Percentiles rank a stretch among this genome's conserved stretches.
These are phyloP conservation scores for Fusarium chaquense DNA, from an alignment of 2,329 filamentous ascomycete species.

Conservation along the genomic window DNA sequence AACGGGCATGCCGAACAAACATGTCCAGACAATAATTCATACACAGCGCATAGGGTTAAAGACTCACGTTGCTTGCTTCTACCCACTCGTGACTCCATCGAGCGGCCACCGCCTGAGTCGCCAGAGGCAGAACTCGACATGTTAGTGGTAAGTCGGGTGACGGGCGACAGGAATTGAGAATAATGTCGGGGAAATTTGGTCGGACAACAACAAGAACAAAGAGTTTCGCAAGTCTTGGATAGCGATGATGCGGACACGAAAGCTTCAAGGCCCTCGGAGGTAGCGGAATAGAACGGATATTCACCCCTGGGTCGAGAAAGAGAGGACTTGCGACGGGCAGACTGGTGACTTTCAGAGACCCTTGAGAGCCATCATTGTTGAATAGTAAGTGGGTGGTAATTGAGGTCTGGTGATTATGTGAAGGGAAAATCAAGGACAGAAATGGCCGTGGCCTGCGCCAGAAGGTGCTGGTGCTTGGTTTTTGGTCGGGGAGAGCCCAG, in stretches of 20 bases:
- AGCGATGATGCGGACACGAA: constrained; percentile 28
- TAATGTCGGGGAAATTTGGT: constrained; percentile 30
- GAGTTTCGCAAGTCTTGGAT: constrained; percentile 27
- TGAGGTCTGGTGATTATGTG: constrained; percentile 10
- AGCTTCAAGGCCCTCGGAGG: constrained; percentile 37
- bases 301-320: constrained; percentile 45
- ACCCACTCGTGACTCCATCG: constrained; percentile 80
- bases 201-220: constrained; percentile 23
- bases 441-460: constrained; percentile 36
- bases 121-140: constrained; percentile 55
- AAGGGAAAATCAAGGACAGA: constrained; percentile 25
- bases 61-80: constrained; percentile 85
- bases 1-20: background rate
- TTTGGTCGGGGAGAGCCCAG: constrained; percentile 42
- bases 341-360: constrained; percentile 43
- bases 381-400: constrained; percentile 26
- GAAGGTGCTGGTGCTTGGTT: constrained; percentile 41
- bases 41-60: constrained; percentile 24
- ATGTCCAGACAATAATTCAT: background rate
- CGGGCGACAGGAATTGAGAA: constrained; percentile 35
- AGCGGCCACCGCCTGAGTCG: constrained; percentile 57
- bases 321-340: constrained; percentile 47
- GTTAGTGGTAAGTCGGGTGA: constrained; percentile 35
- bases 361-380: constrained; percentile 46
- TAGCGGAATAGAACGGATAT: constrained; percentile 43